A percentile compares a stretch with the other conserved stretches of the same genome.
Conservation (phyloP, 192 early-diverging fungal genomes). For the Rhizophagus prolifer region DNA sequence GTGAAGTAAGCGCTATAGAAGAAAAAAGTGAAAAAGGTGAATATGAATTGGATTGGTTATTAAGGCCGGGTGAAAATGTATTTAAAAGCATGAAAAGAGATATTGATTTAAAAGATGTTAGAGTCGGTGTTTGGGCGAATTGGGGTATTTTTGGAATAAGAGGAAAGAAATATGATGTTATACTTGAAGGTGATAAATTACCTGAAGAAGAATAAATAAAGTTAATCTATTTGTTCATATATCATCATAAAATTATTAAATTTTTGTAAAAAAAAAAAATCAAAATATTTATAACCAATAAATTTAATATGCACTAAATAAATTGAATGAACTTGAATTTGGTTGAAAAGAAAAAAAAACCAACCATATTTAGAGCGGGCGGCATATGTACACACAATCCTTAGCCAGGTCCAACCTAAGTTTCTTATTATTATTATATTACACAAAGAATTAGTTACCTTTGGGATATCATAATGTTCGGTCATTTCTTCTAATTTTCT, state of each 20-base stretch:
- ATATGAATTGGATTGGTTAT: constrained; percentile 70
- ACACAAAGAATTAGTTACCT: constrained; percentile 45
- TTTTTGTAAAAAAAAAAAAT: no score
- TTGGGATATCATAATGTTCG: constrained; percentile 84
- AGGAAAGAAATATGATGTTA: constrained; percentile 79
- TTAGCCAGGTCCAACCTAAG: neutral
- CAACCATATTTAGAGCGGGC: no score
- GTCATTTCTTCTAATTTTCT: constrained; percentile 68
- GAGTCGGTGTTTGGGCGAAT: constrained; percentile 71
- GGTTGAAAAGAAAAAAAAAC: no score
- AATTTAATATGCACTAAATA: no score
- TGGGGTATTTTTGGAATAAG: constrained; percentile 81
- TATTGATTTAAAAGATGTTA: constrained; percentile 67
- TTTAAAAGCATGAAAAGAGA: constrained; percentile 74
- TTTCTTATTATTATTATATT: neutral
- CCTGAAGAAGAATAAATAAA: neutral
- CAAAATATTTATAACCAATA: no score
- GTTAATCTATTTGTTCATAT: no score
- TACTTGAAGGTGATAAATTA: constrained; percentile 27
- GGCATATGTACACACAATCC: neutral
- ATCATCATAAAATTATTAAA: no score
- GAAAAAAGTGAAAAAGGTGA: constrained; percentile 48
- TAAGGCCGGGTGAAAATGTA: constrained; percentile 64
- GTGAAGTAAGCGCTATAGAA: constrained; percentile 58
- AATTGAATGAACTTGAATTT: no score